Evolutionary conservation across 306 rosid species (phyloP), one percentile per base, ranked within the genome.

Genomic region (Inga laurina): DNA sequence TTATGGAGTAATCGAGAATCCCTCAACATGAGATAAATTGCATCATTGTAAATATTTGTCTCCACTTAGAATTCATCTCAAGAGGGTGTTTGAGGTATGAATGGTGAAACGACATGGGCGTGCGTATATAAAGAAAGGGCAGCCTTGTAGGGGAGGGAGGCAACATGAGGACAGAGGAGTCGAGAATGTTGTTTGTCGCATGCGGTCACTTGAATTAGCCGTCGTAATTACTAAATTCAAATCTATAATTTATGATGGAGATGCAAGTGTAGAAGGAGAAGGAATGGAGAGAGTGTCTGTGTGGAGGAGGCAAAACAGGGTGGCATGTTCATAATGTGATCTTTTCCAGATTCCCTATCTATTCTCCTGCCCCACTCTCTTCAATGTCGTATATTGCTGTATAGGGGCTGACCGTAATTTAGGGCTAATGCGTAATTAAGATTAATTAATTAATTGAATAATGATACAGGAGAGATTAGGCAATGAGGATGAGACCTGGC

Each of bases 401-500:
- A 4, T 51, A 51, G 57, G 57, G 14, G 57, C 19, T 15, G 57
- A 51, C 57, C 57, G 16, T 51, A 18, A 16, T 51, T 51, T 16
- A 51, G 19, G 57, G n/a, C 7, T 15, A 51, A 51, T 51, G 57
- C 21, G 10, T 54, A 8, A 7, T 54, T 54, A 54, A 7, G n/a
- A 18, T 15, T 3, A 11, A 46, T 52, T 4, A 18, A 18, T 1
- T 3, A 9, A 54, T 4, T 14, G 49, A 46, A 46, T 52, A 5
- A 52, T 52, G 18, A 4, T 52, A n/a, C 19, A 9, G 9, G 61
- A 19, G 24, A 54, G 61, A 54, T 15, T 4, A 62, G 81, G 90
- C 89, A 82, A 84, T 76, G 93, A 87, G 93, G 91, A 90, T 82
- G 89, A 87, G 85, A 87, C 81, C 81, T 80, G 89, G 92, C 93